These are phyloP conservation scores for Mycocentrospora acerina DNA, from an alignment of 2,329 filamentous ascomycete species.

Conservation along the genomic window DNA sequence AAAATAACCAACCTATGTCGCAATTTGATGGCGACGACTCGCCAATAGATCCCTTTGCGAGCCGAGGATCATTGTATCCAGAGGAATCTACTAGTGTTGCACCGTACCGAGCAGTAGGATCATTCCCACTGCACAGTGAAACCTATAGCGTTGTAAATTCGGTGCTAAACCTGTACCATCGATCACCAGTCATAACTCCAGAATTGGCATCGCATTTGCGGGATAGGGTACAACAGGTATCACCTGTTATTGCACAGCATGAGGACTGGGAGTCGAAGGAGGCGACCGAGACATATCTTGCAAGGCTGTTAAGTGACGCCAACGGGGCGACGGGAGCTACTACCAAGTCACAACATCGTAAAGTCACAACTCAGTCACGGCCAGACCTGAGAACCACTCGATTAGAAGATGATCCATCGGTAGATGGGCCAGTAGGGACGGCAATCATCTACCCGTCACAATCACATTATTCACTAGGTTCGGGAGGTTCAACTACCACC, in stretches of 20 bases:
- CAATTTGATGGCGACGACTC: constrained; percentile 38
- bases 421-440: constrained; percentile 32
- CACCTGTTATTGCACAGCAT: constrained; percentile 55
- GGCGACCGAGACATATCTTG: constrained; percentile 57
- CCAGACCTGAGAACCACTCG: constrained; percentile 21
- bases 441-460: constrained; percentile 41
- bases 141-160: constrained; percentile 48
- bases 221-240: constrained; percentile 48
- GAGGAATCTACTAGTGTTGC: constrained; percentile 44
- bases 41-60: constrained; percentile 33
- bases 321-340: constrained; percentile 28
- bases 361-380: constrained; percentile 7
- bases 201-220: constrained; percentile 43
- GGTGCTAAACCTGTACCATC: constrained; percentile 45
- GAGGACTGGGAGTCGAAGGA: constrained; percentile 57
- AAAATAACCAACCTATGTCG: constrained; percentile 11
- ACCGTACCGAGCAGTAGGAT: constrained; percentile 27
- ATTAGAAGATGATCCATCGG: constrained; percentile 26
- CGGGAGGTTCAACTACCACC: constrained; percentile 32
- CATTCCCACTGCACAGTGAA: constrained; percentile 37
- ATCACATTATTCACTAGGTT: constrained; percentile 38
- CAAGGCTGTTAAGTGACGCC: constrained; percentile 46
- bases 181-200: constrained; percentile 39
- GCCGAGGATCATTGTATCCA: constrained; percentile 36
- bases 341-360: constrained; percentile 7